These are phyloP conservation scores for Zarea fungicola DNA, from an alignment of 2,329 filamentous ascomycete genomes.

Conservation along the genomic window DNA sequence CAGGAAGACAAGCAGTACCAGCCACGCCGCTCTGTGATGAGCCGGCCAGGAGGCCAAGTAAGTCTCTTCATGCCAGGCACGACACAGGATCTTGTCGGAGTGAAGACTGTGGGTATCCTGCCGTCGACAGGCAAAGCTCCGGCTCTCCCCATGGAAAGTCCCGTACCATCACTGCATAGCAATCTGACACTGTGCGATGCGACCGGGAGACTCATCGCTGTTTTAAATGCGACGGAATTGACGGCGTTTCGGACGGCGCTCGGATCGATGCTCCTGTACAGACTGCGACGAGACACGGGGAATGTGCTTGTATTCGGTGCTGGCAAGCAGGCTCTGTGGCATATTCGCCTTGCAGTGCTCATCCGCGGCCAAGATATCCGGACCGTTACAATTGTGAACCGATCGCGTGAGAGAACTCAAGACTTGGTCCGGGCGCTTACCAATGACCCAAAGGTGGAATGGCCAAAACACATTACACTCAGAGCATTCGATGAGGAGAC, in stretches of 20 bases:
- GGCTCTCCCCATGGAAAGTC: constrained; percentile 6
- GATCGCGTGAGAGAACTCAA: no score
- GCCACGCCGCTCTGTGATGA: constrained; percentile 56
- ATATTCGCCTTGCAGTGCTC: constrained; percentile 59
- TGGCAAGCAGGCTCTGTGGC: constrained; percentile 68
- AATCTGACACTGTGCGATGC: constrained; percentile 55
- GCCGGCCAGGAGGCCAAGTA: constrained; percentile 54
- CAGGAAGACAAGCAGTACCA: constrained; percentile 55
- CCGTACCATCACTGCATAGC: constrained; percentile 37
- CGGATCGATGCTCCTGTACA: constrained; percentile 56
- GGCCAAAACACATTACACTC: no score
- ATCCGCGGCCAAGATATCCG: constrained; percentile 31
- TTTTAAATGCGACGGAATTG: constrained; percentile 61
- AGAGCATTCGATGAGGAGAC: no score
- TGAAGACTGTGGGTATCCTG: constrained; percentile 53
- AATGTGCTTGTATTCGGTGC: constrained; percentile 63
- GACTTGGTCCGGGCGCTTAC: no score
- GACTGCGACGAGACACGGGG: constrained; percentile 30
- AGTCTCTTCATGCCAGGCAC: constrained; percentile 65
- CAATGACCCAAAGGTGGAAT: no score
- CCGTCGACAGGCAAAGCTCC: constrained; percentile 14
- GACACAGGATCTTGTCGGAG: constrained; percentile 52
- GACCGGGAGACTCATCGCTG: constrained; percentile 39
- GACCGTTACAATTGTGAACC: constrained; percentile 23
- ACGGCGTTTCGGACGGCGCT: constrained; percentile 65